phyloP scores from a whole-genome alignment of 2,329 filamentous ascomycete genomes.

The Aspergillus sp. region DNA sequence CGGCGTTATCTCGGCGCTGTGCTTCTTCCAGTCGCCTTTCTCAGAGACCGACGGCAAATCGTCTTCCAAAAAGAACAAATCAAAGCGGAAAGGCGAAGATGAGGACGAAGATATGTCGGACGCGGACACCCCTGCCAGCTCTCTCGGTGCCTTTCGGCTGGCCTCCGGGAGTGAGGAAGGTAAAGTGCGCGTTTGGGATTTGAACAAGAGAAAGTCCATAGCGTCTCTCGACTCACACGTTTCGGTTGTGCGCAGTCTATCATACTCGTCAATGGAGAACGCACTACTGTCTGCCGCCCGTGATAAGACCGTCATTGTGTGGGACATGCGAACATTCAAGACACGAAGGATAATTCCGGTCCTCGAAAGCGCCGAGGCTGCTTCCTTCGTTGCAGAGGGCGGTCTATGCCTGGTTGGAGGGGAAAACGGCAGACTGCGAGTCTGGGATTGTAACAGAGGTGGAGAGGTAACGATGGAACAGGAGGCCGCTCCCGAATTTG shows the following conservation, averaged over 20 bases:
- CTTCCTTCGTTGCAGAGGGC: constrained; percentile 76
- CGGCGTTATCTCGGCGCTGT: constrained; percentile 85
- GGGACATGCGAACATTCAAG: constrained; percentile 88
- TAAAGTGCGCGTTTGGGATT: constrained; percentile 87
- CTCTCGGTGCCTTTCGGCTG: constrained; percentile 70
- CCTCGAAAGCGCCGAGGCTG: constrained; percentile 81
- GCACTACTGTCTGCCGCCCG: constrained; percentile 80
- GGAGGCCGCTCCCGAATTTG: constrained; percentile 60
- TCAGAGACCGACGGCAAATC: constrained; percentile 46
- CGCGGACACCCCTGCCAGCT: constrained; percentile 49
- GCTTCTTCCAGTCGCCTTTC: constrained; percentile 79
- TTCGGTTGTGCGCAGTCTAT: constrained; percentile 86
- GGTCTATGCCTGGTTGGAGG: constrained; percentile 81
- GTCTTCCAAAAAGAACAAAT: constrained; percentile 51
- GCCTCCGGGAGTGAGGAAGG: constrained; percentile 94
- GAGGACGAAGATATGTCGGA: constrained; percentile 52
- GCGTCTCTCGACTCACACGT: constrained; percentile 88
- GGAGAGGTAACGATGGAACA: constrained; percentile 80
- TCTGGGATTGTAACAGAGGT: constrained; percentile 81
- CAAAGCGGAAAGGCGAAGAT: constrained; percentile 39
- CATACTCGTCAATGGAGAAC: constrained; percentile 77
- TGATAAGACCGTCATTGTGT: constrained; percentile 93
- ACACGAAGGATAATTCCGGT: constrained; percentile 78
- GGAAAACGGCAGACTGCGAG: constrained; percentile 76
- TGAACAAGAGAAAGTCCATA: constrained; percentile 78